Conservation (phyloP, 192 early-diverging fungal genomes). For the Fimicolochytrium jonesii region DNA sequence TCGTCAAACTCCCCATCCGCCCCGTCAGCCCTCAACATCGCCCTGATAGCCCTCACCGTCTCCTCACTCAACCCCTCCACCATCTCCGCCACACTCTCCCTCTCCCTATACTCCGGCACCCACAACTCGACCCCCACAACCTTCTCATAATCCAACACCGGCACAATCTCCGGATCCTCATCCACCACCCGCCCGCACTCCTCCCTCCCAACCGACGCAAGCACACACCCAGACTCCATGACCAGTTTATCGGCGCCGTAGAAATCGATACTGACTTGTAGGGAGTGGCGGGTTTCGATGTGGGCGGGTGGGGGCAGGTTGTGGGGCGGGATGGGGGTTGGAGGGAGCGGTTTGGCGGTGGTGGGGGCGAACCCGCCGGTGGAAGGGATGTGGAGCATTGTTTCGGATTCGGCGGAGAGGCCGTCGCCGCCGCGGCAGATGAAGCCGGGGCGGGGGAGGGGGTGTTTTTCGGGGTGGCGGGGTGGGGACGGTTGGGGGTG, state of each 20-base stretch:
- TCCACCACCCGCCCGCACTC: slow-evolving; percentile 40
- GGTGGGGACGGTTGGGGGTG: not conserved
- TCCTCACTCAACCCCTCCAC: slow-evolving; percentile 1
- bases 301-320: slow-evolving; percentile 21
- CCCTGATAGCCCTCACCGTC: slow-evolving; percentile 5
- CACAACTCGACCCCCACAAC: slow-evolving; percentile 38
- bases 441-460: slow-evolving; percentile 26
- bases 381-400: slow-evolving; percentile 29
- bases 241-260: slow-evolving; percentile 36
- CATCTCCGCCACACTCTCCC: slow-evolving; percentile 29
- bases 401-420: slow-evolving; percentile 39
- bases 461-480: slow-evolving; percentile 4
- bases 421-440: slow-evolving; percentile 41
- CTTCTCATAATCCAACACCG: slow-evolving; percentile 49
- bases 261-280: slow-evolving; percentile 46
- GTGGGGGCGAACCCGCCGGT: slow-evolving; percentile 37
- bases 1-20: too few species aligned
- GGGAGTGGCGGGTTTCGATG: slow-evolving; percentile 41
- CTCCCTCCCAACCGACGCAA: slow-evolving; percentile 34
- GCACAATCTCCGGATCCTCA: slow-evolving; percentile 34
- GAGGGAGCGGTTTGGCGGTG: slow-evolving; percentile 22
- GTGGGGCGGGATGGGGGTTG: slow-evolving; percentile 11
- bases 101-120: slow-evolving; percentile 39
- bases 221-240: slow-evolving; percentile 40
- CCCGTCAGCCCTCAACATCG: slow-evolving; percentile 3